Conservation (phyloP, 352 stramenopile genomes). For the Phytophthora litchii region DNA sequence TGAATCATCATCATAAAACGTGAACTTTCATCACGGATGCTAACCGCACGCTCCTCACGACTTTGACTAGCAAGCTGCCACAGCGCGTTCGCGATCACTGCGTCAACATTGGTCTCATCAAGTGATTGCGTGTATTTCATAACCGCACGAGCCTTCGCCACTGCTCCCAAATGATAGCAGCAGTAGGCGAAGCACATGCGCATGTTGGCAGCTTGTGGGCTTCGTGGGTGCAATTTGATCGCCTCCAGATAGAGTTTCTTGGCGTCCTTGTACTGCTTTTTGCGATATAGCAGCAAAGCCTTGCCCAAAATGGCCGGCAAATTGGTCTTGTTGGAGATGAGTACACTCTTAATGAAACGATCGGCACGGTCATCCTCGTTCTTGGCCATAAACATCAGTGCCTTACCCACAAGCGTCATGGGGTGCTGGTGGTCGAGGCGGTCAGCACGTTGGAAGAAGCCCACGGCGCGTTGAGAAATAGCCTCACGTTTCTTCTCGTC, state of each 20-base stretch:
- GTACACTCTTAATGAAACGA: constrained; percentile 91
- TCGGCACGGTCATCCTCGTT: constrained; percentile 91
- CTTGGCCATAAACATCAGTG: constrained; percentile 93
- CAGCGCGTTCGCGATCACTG: constrained; percentile 93
- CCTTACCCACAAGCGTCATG: constrained; percentile 92
- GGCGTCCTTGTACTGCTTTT: constrained; percentile 89
- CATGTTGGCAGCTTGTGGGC: constrained; percentile 89
- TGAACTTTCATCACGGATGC: constrained; percentile 87
- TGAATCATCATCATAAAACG: constrained; percentile 92
- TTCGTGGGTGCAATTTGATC: constrained; percentile 93
- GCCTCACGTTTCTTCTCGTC: constrained; percentile 88
- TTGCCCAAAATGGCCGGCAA: constrained; percentile 87
- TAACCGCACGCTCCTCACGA: constrained; percentile 73
- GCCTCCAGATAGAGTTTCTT: constrained; percentile 94
- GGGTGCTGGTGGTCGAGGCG: constrained; percentile 90
- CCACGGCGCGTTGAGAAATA: constrained; percentile 79
- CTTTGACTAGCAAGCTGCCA: constrained; percentile 89
- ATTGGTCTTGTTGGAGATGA: constrained; percentile 90
- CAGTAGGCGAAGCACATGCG: constrained; percentile 97
- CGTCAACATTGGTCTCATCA: constrained; percentile 94
- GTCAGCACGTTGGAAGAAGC: constrained; percentile 88
- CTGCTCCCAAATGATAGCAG: constrained; percentile 94
- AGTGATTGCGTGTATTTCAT: constrained; percentile 86
- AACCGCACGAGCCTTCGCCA: constrained; percentile 85
- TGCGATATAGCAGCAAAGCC: constrained; percentile 86